Evolutionary conservation across 2,329 filamentous ascomycete species (phyloP), one percentile per base, ranked within the genome.

Genomic region (Fragosphaeria purpurea): DNA sequence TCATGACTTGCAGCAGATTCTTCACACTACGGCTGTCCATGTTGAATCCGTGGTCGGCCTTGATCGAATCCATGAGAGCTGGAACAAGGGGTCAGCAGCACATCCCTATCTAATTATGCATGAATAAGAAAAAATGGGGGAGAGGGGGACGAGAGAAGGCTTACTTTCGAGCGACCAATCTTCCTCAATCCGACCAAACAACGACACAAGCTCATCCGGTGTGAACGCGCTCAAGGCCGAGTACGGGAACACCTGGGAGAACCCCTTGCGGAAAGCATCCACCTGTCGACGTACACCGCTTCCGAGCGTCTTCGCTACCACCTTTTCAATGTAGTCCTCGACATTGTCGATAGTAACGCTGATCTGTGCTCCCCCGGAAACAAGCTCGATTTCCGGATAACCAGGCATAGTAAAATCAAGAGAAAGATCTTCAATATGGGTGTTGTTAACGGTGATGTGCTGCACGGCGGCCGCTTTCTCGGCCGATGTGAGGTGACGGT

Each of bases 131-230:
- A 38, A 37, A 41, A 11, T 9, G 39, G 34, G 7, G 5, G 8
- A 33, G 22, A 50, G 35, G 33, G 9, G 4, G 22, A 22, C 22
- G 22, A 3, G 4, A 9, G 9, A 31, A 9, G 50, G 75, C 87
- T 77, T 79, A 93, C 88, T 98, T 65, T 97, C 91, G 57, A 98
- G 83, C 30, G 88, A 88, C 93, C 93, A 98, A 65, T 98, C 93
- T 64, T 98, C 93, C 7, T 97, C 87, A 5, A 88, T 83, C 52
- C 85, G 82, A 13, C 93, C 93, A 70, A 97, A 98, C 32, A 98
- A 76, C 72, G 90, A 91, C 41, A 96, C 91, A 34, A 98, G 75
- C 66, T 98, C 94, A 59, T 88, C 88, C 0, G 94, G 90, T 0
- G 93, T 98, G 63, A 98, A 98, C 0, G 93, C 88, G 57, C 85